These are phyloP conservation scores for Umbelopsis vinacea DNA, from an alignment of 192 early-diverging fungal genomes.

Conservation along the genomic window DNA sequence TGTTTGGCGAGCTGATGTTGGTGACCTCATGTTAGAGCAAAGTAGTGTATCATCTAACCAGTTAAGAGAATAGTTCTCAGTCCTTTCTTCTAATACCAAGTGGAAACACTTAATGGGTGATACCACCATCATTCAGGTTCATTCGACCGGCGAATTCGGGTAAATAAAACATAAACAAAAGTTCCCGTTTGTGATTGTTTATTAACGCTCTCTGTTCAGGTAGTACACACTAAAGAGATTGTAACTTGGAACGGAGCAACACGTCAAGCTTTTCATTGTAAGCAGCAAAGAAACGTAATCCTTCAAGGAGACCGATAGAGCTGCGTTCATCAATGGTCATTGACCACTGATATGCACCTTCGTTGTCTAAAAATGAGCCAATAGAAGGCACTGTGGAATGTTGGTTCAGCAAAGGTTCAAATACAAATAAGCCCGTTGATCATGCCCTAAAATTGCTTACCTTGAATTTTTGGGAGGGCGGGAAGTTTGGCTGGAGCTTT, in stretches of 20 bases:
- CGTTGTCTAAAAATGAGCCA: conserved; percentile 8
- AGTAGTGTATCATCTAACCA: too few relatives aligned
- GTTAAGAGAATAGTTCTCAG: too few relatives aligned
- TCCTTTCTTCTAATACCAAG: too few relatives aligned
- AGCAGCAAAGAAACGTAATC: conserved; percentile 18
- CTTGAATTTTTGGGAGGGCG: background rate
- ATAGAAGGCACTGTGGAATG: background rate
- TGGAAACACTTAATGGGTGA: too few relatives aligned
- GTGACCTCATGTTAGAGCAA: too few relatives aligned
- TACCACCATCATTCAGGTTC: too few relatives aligned
- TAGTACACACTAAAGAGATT: background rate
- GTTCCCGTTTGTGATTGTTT: background rate
- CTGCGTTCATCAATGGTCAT: conserved; percentile 9
- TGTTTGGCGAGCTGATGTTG: too few relatives aligned
- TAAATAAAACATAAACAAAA: background rate
- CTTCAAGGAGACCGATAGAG: background rate
- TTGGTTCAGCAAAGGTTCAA: background rate
- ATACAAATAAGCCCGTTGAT: background rate
- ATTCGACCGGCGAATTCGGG: too few relatives aligned
- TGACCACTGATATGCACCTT: conserved; percentile 4
- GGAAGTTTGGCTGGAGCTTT: background rate
- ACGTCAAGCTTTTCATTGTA: conserved; percentile 15
- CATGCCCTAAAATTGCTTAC: background rate
- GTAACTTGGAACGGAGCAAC: background rate
- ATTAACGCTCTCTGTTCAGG: background rate